phyloP scores from a whole-genome alignment of 164 flowering plant genomes.

The Magnolia changhungtana region DNA sequence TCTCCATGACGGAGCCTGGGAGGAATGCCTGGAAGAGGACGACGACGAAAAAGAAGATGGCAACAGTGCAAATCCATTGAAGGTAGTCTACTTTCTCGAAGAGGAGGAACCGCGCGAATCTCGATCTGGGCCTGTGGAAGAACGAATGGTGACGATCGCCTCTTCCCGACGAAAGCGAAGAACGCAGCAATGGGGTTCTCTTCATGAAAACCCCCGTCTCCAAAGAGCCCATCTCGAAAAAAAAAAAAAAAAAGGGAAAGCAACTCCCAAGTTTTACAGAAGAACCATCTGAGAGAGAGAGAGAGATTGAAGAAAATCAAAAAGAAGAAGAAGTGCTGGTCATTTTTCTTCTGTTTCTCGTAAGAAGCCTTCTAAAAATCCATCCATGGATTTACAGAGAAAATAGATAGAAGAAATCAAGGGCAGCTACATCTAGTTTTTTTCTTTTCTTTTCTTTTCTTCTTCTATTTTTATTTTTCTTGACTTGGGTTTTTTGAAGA shows the following conservation, averaged over 20 bases:
- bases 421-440: not conserved
- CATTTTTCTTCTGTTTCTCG: not conserved
- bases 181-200: slow-evolving; percentile 47
- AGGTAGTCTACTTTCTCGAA: slow-evolving; percentile 71
- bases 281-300: not conserved
- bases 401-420: not conserved
- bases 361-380: not conserved
- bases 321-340: not conserved
- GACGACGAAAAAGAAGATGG: slow-evolving; percentile 60
- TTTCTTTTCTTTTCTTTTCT: not conserved
- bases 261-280: not conserved
- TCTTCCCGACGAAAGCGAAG: slow-evolving; percentile 33
- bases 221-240: slow-evolving; percentile 64
- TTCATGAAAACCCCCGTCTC: slow-evolving; percentile 53
- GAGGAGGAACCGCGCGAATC: slow-evolving; percentile 60
- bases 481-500: not conserved
- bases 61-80: slow-evolving; percentile 72
- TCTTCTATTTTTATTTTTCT: not conserved
- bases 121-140: slow-evolving; percentile 67
- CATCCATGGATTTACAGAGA: not conserved
- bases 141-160: slow-evolving; percentile 29
- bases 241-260: not conserved
- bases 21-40: slow-evolving; percentile 63
- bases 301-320: not conserved
- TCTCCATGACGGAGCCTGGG: slow-evolving; percentile 63